Evolutionary conservation across 331 rosid genomes (phyloP), one percentile per base, ranked within the genome.

Genomic region (Telfairia occidentalis): DNA sequence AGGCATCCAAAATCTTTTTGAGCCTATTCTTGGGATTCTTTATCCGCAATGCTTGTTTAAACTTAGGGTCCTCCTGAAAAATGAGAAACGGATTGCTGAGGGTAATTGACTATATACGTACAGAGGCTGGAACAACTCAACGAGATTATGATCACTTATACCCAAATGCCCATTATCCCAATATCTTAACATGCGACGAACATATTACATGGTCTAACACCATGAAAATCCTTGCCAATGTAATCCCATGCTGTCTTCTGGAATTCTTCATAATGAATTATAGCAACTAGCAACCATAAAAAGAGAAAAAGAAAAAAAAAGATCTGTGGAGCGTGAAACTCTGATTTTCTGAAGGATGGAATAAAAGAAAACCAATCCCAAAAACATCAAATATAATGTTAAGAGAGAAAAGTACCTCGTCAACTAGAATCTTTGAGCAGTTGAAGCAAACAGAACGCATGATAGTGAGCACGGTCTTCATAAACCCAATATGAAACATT

Each of bases 381-480:
- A 9, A 35, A 26, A 16, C 26, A 40, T 37, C 28, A 42, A 72
- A n/a, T 49, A 13, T 5, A 48, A 19, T 29, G 23, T 29, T 32
- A 9, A 29, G 30, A 57, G 43, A 40, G 55, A 54, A 75, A 40
- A 16, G 32, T 86, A 93, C 98, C 99, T 95, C 97, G 29, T 87
- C 93, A 0, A 96, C 97, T 4, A 92, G 82, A 80, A 92, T 86
- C 40, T 95, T 95, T 0, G 99, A 95, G 84, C 99, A 95, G 81
- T 90, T 95, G 83, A 95, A 95, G 86, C 99, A 95, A 64, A 95
- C 99, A 10, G 90, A 88, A 0, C 97, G 96, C 97, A 95, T 88
- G 38, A 95, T 87, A 7, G 81, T 64, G 15, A 91, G 84, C 7
- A 95, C 96, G 1, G 96, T 92, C 86, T 92, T 95, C 85, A 95